These are phyloP conservation scores for Wickerhamomyces alni DNA, from an alignment of 805 yeast species.

Conservation along the genomic window DNA sequence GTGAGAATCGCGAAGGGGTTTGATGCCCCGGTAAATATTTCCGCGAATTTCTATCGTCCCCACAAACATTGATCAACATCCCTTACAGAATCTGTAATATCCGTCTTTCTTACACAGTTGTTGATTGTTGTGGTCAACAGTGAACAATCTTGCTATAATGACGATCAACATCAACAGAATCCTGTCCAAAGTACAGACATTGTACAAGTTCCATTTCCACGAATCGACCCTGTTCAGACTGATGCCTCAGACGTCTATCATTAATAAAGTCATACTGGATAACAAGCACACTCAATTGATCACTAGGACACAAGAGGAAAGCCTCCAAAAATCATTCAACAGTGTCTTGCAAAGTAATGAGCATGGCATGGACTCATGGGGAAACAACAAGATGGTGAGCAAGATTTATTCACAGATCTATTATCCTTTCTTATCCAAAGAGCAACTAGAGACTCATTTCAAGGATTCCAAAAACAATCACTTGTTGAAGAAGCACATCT, in stretches of 20 bases:
- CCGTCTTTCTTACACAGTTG: too few species aligned
- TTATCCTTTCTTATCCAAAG: slow-evolving; percentile 15
- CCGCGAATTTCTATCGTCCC: neutral
- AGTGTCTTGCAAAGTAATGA: slow-evolving; percentile 1
- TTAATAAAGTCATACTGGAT: slow-evolving; percentile 14
- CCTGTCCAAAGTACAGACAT: slow-evolving; percentile 1
- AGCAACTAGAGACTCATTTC: slow-evolving; percentile 8
- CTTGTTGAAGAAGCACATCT: slow-evolving; percentile 2
- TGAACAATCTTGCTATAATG: neutral
- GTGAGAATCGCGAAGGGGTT: too few species aligned
- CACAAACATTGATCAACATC: neutral
- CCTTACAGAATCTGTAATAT: too few species aligned
- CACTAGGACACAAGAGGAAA: neutral
- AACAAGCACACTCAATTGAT: slow-evolving; percentile 10
- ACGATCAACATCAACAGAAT: slow-evolving; percentile 1
- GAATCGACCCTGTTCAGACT: slow-evolving; percentile 13
- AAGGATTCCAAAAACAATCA: slow-evolving; percentile 2
- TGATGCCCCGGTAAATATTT: too few species aligned
- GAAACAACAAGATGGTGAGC: neutral
- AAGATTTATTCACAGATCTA: slow-evolving; percentile 13
- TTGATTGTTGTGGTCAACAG: neutral
- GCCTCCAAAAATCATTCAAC: slow-evolving; percentile 14
- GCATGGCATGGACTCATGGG: neutral
- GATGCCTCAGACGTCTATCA: slow-evolving; percentile 12
- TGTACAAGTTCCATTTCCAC: slow-evolving; percentile 18